Conservation (phyloP, 768 basidiomycete genomes). For the Trametes elegans region DNA sequence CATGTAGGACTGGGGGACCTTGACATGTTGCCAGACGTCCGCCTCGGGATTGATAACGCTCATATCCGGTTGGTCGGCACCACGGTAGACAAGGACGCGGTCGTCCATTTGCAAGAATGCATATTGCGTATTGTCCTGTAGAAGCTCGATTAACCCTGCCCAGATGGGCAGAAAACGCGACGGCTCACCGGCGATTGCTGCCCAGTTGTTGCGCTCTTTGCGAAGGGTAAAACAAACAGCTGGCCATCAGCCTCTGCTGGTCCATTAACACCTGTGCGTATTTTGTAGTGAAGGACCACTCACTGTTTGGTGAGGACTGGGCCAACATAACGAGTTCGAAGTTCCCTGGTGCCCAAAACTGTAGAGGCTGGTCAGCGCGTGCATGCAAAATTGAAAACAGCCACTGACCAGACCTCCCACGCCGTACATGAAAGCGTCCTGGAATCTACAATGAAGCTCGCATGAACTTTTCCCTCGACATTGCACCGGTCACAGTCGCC, state of each 20-base stretch:
- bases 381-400: not conserved
- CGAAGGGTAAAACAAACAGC: conserved; percentile 85
- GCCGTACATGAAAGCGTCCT: conserved; percentile 86
- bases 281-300: conserved; percentile 24
- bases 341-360: conserved; percentile 97
- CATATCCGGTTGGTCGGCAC: conserved; percentile 97
- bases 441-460: conserved; percentile 42
- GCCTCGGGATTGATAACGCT: conserved; percentile 97
- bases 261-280: conserved; percentile 15
- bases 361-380: conserved; percentile 1
- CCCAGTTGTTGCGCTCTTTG: conserved; percentile 89
- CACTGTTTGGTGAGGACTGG: conserved; percentile 50
- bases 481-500: conserved; percentile 21
- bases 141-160: not conserved
- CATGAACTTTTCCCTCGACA: not conserved
- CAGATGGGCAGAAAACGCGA: not conserved
- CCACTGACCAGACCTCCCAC: conserved; percentile 66
- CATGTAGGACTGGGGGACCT: conserved; percentile 87
- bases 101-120: conserved; percentile 97
- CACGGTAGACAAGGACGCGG: conserved; percentile 87
- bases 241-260: conserved; percentile 59
- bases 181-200: conserved; percentile 83
- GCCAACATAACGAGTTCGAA: conserved; percentile 83
- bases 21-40: conserved; percentile 97
- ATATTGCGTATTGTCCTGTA: conserved; percentile 87